Evolutionary conservation across 108 stramenopile genomes (phyloP), one percentile per base, ranked within the genome.

Genomic region (Mayamaea pseudoterrestris): DNA sequence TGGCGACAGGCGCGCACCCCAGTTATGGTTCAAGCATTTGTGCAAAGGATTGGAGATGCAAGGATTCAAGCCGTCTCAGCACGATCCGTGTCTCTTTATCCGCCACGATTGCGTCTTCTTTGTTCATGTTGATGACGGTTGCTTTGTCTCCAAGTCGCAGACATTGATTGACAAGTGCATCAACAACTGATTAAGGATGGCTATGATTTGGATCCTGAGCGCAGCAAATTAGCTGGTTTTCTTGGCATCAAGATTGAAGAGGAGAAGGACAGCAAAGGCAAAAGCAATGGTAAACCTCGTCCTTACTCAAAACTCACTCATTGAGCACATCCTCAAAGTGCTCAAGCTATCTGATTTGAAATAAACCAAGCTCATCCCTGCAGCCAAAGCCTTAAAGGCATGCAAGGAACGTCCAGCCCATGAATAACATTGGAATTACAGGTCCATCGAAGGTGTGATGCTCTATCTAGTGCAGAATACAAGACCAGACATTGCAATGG

Each of bases 271-370:
- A 57, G 63, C n/a, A n/a, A n/a, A n/a, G n/a, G n/a, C n/a, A n/a
- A n/a, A n/a, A n/a, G n/a, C n/a, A n/a, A n/a, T n/a, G n/a, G 70
- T 63, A 5, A 55, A 13, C 8, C 45, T 65, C 5, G 23, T 63
- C 14, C 27, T 78, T 9, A 27, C 68, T 2, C 76, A 78, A 41
- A 57, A 63, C 9, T 50, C 65, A n/a, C 48, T 78, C 5, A 70
- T 69, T 13, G 56, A 73, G 31, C 36, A 18, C 3, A 41, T 53
- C 34, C 13, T 63, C 12, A n/a, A 57, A 13, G 60, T 56, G n/a
- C 26, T 57, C 0, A 29, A 31, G 2, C 22, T 66, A 6, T 34
- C 25, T 5, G 32, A 47, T 11, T 27, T 37, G n/a, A 13, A 34
- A 18, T 28, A 27, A 3, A 20, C 50, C 2, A 51, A 41, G 32